Conservation (phyloP, 345 rosid species). For the Rhodomyrtus tomentosa region DNA sequence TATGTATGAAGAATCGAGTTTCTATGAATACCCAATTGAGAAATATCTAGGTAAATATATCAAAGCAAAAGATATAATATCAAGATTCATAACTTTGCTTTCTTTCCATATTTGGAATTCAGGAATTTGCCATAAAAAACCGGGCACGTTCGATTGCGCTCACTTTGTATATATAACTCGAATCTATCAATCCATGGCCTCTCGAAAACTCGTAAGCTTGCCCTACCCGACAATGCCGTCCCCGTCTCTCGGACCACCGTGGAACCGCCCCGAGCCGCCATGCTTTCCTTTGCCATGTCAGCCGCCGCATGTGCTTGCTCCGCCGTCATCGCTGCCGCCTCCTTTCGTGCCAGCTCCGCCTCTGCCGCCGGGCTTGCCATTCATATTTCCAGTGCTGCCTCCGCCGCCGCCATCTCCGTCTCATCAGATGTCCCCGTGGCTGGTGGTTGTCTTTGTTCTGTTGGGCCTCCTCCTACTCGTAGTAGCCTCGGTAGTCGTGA, state of each 20-base stretch:
- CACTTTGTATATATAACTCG: not conserved
- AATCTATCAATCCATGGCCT: not conserved
- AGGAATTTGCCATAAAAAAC: not conserved
- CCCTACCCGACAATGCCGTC: not conserved
- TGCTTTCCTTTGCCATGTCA: not conserved
- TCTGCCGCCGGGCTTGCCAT: not conserved
- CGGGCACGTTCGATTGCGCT: not conserved
- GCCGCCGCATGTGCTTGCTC: not conserved
- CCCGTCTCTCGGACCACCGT: not conserved
- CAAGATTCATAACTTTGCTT: not conserved
- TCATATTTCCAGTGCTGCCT: not conserved
- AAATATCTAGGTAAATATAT: not conserved
- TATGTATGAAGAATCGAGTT: not conserved
- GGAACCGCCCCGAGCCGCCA: not conserved
- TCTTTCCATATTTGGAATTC: not conserved
- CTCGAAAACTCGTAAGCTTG: not conserved
- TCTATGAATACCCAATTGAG: not conserved
- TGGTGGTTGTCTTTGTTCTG: not conserved
- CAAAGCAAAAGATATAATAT: not conserved
- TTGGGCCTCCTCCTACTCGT: not conserved
- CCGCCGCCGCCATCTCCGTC: not conserved
- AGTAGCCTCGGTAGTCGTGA: not conserved
- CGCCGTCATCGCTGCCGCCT: not conserved
- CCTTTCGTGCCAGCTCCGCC: not conserved
- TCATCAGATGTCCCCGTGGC: not conserved